Evolutionary conservation across 805 yeast species (phyloP), one percentile per base, ranked within the genome.

Genomic region (Zygosaccharomyces gambellarensis): DNA sequence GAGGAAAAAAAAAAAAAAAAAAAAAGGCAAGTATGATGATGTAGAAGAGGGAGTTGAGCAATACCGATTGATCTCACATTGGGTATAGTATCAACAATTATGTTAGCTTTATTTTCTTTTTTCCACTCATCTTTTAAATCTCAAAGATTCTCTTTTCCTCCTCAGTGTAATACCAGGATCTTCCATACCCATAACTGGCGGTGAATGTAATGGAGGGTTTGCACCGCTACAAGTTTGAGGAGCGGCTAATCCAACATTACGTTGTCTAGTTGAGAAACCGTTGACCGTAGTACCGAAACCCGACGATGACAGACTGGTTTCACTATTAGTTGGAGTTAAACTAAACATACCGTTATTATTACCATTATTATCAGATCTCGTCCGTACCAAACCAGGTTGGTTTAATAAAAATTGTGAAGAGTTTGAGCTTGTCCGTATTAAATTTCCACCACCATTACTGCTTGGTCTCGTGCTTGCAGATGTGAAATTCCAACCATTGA

Each of bases 371-470:
- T 54, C 51, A 8, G 64, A 60, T 28, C 56, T 47, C 28, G 62
- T 57, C 21, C 64, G 55, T 28, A 56, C 58, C 9, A 49, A 27
- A 17, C 52, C 32, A 4, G 48, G 56, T 14, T 48, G 47, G 5
- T 47, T 43, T 30, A 55, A 46, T 10, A 48, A 46, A 8, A 54
- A 22, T 38, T 55, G 62, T 14, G 59, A 58, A 2, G 65, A 58
- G 43, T 58, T 60, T 39, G 62, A 59, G 39, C 64, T 57, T 32
- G 60, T 50, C 46, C 63, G 53, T 45, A 51, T 58, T 32, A 53
- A 38, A 17, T 36, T 53, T 14, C 36, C 36, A 40, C 43, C 43
- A 9, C 21, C 43, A 40, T 39, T 52, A n/a, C 39, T 39, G 29
- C 46, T 44, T 5, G 48, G 40, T 39, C 45, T 42, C 11, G 53